Percentiles rank a stretch among this genome's conserved stretches.
phyloP scores from a whole-genome alignment of 2,329 filamentous ascomycete genomes.

The Colletotrichum agaves region DNA sequence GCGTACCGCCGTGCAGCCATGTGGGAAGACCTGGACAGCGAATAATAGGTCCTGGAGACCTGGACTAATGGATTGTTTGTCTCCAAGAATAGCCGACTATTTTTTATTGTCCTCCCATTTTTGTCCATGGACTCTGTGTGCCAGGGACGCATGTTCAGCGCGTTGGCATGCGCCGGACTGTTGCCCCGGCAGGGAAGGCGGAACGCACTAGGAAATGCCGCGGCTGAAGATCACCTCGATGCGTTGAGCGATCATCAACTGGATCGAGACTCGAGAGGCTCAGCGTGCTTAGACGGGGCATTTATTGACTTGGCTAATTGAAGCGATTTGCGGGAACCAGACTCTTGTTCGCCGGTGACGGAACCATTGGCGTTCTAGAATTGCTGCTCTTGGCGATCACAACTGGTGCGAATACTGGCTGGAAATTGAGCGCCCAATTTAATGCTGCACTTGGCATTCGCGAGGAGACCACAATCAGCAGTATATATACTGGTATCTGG shows the following conservation, averaged over 20 bases:
- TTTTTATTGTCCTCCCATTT: background rate
- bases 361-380: background rate
- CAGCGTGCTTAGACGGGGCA: background rate
- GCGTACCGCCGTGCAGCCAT: background rate
- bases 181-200: constrained; percentile 3
- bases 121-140: background rate
- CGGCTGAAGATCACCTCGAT: background rate
- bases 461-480: too few relatives aligned
- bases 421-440: too few relatives aligned
- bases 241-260: constrained; percentile 1
- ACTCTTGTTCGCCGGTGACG: background rate
- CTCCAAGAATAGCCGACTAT: constrained; percentile 4
- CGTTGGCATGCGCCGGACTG: background rate
- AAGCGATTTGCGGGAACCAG: background rate
- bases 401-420: too few relatives aligned
- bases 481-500: too few relatives aligned
- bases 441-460: too few relatives aligned
- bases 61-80: background rate
- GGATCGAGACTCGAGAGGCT: background rate
- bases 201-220: background rate
- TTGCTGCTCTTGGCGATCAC: background rate
- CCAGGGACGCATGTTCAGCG: constrained; percentile 1
- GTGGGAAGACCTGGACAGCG: background rate
- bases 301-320: background rate
- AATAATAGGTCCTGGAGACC: background rate